Conservation (phyloP, 192 early-diverging fungal genomes). For the Linnemannia elongata region DNA sequence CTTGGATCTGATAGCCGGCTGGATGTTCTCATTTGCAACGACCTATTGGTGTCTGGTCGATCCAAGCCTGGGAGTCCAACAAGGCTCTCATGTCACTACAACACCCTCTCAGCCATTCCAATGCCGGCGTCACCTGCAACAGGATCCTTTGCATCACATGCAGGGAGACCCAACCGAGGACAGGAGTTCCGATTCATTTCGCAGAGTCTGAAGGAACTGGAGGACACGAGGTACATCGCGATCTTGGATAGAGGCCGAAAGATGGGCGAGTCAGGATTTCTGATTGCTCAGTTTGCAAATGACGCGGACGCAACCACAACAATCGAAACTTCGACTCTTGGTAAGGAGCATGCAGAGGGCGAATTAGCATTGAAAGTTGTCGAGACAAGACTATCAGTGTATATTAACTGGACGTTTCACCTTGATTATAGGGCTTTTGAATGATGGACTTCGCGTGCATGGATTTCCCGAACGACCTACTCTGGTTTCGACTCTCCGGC, state of each 20-base stretch:
- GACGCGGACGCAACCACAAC: constrained; percentile 37
- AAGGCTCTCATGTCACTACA: constrained; percentile 21
- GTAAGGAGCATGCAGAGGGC: constrained; percentile 17
- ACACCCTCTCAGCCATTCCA: constrained; percentile 27
- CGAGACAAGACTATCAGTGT: neutral
- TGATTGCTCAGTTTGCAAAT: constrained; percentile 63
- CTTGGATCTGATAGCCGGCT: constrained; percentile 52
- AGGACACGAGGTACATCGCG: constrained; percentile 14
- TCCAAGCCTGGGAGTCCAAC: neutral
- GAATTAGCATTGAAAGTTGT: neutral
- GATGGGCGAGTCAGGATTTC: constrained; percentile 56
- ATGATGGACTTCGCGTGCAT: constrained; percentile 54
- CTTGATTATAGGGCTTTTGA: constrained; percentile 36
- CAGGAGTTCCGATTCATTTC: constrained; percentile 37
- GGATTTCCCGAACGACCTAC: constrained; percentile 52
- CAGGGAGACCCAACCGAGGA: constrained; percentile 13
- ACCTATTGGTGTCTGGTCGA: constrained; percentile 9
- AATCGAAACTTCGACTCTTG: constrained; percentile 57
- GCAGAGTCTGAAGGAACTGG: constrained; percentile 21
- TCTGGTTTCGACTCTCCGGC: constrained; percentile 61
- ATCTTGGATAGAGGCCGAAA: constrained; percentile 56
- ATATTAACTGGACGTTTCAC: neutral
- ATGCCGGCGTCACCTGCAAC: constrained; percentile 28
- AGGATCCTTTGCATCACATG: constrained; percentile 11
- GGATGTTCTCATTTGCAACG: constrained; percentile 62